A percentile compares a stretch with the other conserved stretches of the same genome.
Conservation (phyloP, 75 land plant genomes). For the Pinus albicaulis region DNA sequence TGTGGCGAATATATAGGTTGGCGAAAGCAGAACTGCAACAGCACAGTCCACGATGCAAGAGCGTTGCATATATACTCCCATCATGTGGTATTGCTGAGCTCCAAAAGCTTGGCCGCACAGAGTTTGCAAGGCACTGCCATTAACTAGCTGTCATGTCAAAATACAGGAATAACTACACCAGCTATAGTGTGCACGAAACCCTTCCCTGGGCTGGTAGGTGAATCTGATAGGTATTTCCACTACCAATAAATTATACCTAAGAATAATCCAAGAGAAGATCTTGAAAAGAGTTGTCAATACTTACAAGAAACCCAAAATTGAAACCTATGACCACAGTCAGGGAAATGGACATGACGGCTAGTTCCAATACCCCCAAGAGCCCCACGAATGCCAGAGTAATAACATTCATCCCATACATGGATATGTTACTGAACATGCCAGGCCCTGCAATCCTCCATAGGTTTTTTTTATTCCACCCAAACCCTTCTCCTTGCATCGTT, state of each 20-base stretch:
- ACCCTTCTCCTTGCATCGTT: conserved; percentile 18
- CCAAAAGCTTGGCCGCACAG: conserved; percentile 81
- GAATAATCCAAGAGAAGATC: too few relatives aligned
- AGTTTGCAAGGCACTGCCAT: conserved; percentile 76
- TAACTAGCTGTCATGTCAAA: conserved; percentile 38
- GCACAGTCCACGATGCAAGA: conserved; percentile 50
- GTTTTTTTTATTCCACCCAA: conserved; percentile 12
- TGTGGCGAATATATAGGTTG: conserved; percentile 38
- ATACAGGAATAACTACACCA: too few relatives aligned
- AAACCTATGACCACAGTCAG: conserved; percentile 36
- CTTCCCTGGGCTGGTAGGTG: too few relatives aligned
- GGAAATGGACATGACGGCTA: conserved; percentile 39
- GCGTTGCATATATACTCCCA: conserved; percentile 63
- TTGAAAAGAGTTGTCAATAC: not conserved
- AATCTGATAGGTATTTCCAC: too few relatives aligned
- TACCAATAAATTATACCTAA: too few relatives aligned
- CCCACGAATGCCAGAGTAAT: conserved; percentile 50
- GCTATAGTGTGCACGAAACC: too few relatives aligned
- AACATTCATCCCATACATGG: conserved; percentile 25
- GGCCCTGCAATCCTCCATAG: conserved; percentile 40
- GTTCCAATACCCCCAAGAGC: conserved; percentile 44
- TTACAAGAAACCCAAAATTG: conserved; percentile 37
- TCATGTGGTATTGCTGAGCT: conserved; percentile 42
- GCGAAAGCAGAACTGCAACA: conserved; percentile 27
- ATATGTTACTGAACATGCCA: conserved; percentile 22